Percentiles rank a stretch among this genome's conserved stretches.
Evolutionary conservation across 176 grass and related monocot species (phyloP).

Genomic region (Coix lacrymajobi): DNA sequence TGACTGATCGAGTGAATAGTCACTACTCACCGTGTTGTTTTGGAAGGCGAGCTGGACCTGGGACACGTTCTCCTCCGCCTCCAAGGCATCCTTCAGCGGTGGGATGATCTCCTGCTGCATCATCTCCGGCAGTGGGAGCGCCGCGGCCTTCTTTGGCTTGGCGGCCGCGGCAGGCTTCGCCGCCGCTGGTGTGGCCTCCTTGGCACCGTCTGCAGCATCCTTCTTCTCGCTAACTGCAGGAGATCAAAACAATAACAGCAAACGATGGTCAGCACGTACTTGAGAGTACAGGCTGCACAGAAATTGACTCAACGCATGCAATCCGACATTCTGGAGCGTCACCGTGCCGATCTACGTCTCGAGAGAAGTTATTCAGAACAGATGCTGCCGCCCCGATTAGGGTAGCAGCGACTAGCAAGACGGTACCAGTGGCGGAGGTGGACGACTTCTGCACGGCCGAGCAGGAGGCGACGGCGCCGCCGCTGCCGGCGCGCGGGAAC

Average conservation of each 20-base stretch:
- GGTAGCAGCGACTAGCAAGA: not conserved
- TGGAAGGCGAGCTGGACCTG: constrained; percentile 71
- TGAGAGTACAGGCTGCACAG: not conserved
- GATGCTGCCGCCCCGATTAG: not conserved
- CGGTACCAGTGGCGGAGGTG: constrained; percentile 39
- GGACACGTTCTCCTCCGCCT: constrained; percentile 73
- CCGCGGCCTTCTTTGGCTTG: constrained; percentile 71
- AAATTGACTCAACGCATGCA: not conserved
- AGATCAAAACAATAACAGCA: not conserved
- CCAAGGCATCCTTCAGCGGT: constrained; percentile 49
- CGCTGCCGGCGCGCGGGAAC: constrained; percentile 12
- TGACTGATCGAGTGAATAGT: not conserved
- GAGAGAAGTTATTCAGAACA: not conserved
- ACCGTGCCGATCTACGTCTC: not conserved
- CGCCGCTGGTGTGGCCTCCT: constrained; percentile 29
- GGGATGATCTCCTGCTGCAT: constrained; percentile 95
- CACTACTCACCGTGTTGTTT: constrained; percentile 72
- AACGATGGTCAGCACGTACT: not conserved
- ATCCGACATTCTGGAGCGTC: not conserved
- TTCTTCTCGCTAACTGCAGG: constrained; percentile 26
- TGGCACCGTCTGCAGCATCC: constrained; percentile 18
- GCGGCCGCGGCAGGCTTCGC: constrained; percentile 32
- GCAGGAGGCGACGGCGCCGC: constrained; percentile 2
- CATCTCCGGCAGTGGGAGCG: constrained; percentile 74
- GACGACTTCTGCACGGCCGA: constrained; percentile 49